phyloP scores from a whole-genome alignment of 2,329 filamentous ascomycete genomes.

The Cladosporium sp. region DNA sequence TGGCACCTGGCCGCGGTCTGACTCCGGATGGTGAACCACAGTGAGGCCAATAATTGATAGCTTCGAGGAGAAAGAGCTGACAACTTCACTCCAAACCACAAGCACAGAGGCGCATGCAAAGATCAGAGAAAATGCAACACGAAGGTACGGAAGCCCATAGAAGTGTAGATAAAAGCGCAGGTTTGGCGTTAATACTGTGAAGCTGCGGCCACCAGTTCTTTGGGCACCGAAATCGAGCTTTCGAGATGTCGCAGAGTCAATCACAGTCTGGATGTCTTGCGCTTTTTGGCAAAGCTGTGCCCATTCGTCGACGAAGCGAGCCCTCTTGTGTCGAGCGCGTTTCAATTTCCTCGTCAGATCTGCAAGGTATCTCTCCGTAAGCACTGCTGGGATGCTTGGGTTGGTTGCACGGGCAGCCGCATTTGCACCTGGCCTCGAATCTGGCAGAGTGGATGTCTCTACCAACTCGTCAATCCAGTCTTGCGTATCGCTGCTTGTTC shows the following conservation, averaged over 20 bases:
- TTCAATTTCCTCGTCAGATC: constrained; percentile 79
- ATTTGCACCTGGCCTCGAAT: constrained; percentile 45
- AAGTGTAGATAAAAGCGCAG: constrained; percentile 75
- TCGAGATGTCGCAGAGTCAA: constrained; percentile 78
- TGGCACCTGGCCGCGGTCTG: constrained; percentile 66
- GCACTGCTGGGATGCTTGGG: constrained; percentile 61
- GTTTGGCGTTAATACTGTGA: constrained; percentile 70
- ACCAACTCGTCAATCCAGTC: constrained; percentile 96
- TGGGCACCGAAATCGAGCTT: constrained; percentile 69
- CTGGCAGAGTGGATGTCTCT: constrained; percentile 68
- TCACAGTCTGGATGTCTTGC: constrained; percentile 69
- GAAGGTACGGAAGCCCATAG: constrained; percentile 65
- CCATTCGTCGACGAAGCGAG: constrained; percentile 84
- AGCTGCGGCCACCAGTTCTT: constrained; percentile 40
- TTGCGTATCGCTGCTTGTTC: constrained; percentile 68
- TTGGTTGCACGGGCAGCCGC: constrained; percentile 31
- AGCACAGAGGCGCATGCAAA: constrained; percentile 72
- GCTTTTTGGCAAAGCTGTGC: constrained; percentile 71
- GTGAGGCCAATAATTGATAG: constrained; percentile 67
- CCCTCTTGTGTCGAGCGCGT: constrained; percentile 76
- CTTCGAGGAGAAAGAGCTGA: constrained; percentile 74
- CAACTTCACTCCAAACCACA: constrained; percentile 89
- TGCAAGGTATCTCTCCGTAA: constrained; percentile 90
- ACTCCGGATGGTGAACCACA: constrained; percentile 71
- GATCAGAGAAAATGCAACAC: constrained; percentile 61